Evolutionary conservation across 2,329 filamentous ascomycete genomes (phyloP), one percentile per base, ranked within the genome.

Genomic region (Uncinocarpus reesii): DNA sequence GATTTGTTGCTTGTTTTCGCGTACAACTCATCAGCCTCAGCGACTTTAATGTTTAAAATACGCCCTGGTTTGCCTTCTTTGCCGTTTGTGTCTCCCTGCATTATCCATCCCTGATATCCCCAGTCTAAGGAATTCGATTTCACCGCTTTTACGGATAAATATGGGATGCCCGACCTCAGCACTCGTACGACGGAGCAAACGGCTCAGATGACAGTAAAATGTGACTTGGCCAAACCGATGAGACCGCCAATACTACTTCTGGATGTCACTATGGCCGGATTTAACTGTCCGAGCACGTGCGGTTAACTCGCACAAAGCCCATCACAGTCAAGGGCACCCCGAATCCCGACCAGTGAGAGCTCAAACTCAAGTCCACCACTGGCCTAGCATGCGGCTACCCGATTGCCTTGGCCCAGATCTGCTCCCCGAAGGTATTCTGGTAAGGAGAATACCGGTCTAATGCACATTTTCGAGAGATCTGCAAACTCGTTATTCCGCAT

Each of bases 181-280:
- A 26, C 15, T 37, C 29, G 46, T 48, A 38, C 32, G 20, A 48
- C 46, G 32, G 32, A 36, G 23, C 35, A 41, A 43, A 43, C 32
- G 40, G 29, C 40, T 42, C 37, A 48, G 38, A 48, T 43, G 46
- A 48, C 38, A 31, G 43, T 26, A 24, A 42, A 36, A 48, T 43
- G 37, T 41, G 45, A 41, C 45, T 41, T 41, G 18, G 20, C 20
- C 26, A 32, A 29, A 7, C 18, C 26, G 28, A 41, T 41, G 28
- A 20, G 28, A 41, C 45, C 36, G 26, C 32, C n/a, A 41, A 41
- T 47, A 34, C 45, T 47, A 47, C 45, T 15, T 18, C 45, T 47
- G 28, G 21, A 47, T 47, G 36, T 23, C 45, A 47, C 45, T 47
- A 26, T 47, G 45, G 2, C 41, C 43, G 45, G 26, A 34, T 24